A percentile compares a stretch with the other conserved stretches of the same genome.
These are phyloP conservation scores for Aspergillus egyptiacus DNA, from an alignment of 495 filamentous ascomycete genomes.

Conservation along the genomic window DNA sequence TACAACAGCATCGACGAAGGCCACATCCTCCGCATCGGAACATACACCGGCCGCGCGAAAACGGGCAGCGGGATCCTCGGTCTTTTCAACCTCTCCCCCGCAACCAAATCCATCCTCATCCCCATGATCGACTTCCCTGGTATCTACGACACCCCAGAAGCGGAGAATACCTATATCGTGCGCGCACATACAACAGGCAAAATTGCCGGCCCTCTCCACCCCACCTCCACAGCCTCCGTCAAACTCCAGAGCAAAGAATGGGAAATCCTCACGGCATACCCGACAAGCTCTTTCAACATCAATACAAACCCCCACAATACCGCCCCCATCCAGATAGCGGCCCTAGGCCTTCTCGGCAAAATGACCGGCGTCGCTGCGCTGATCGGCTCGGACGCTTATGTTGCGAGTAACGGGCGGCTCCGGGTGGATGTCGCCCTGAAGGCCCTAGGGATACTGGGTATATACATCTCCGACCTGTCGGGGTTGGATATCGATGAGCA, in stretches of 20 bases:
- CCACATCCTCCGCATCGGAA: conserved; percentile 69
- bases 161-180: conserved; percentile 62
- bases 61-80: conserved; percentile 74
- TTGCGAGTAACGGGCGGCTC: conserved; percentile 54
- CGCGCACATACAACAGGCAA: conserved; percentile 64
- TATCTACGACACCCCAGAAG: conserved; percentile 28
- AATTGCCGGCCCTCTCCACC: conserved; percentile 45
- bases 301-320: conserved; percentile 5
- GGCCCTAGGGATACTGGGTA: conserved; percentile 72
- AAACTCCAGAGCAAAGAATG: conserved; percentile 59
- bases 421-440: conserved; percentile 64
- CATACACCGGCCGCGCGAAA: conserved; percentile 56
- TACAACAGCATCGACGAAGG: conserved; percentile 71
- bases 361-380: conserved; percentile 87
- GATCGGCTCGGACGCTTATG: conserved; percentile 47
- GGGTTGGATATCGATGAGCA: conserved; percentile 53
- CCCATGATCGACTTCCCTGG: conserved; percentile 68
- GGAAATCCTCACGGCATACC: conserved; percentile 77
- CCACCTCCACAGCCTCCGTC: conserved; percentile 48
- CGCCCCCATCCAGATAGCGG: conserved; percentile 44
- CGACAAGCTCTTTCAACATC: conserved; percentile 50
- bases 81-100: conserved; percentile 69
- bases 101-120: conserved; percentile 57
- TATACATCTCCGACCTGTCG: conserved; percentile 60
- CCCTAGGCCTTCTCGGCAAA: conserved; percentile 79